These are phyloP conservation scores for Krasilnikovozyma curviuscula DNA, from an alignment of 768 basidiomycete species.

Conservation along the genomic window DNA sequence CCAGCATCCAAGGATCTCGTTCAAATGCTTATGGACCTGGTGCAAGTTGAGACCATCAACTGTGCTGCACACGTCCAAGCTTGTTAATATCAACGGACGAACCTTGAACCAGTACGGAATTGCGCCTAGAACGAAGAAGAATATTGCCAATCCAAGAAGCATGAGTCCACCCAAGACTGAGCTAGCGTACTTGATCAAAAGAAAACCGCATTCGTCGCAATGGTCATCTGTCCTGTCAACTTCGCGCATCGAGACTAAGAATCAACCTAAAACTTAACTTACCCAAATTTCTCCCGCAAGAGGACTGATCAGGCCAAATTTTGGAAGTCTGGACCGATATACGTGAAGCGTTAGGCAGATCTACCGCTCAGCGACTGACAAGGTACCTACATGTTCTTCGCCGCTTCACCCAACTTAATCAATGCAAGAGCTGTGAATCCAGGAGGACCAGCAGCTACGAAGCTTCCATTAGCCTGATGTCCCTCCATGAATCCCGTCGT, in stretches of 20 bases:
- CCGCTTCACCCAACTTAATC: not conserved
- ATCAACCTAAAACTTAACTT: too few relatives aligned
- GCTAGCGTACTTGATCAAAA: not conserved
- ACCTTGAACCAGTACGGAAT: constrained; percentile 5
- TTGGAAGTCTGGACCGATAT: not conserved
- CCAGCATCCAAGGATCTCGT: constrained; percentile 3
- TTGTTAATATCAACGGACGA: too few relatives aligned
- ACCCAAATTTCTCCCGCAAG: not conserved
- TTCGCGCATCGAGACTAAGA: too few relatives aligned
- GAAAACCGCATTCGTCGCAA: too few relatives aligned
- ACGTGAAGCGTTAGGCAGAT: too few relatives aligned
- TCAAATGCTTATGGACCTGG: constrained; percentile 3
- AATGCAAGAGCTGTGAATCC: not conserved
- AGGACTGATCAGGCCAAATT: not conserved
- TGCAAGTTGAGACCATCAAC: too few relatives aligned
- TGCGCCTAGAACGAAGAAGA: constrained; percentile 1
- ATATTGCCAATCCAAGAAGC: constrained; percentile 1
- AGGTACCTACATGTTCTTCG: not conserved
- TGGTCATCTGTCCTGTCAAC: too few relatives aligned
- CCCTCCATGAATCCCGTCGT: not conserved
- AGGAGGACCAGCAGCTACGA: constrained; percentile 2
- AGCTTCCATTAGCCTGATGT: not conserved
- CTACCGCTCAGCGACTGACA: too few relatives aligned
- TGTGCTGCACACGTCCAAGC: too few relatives aligned
- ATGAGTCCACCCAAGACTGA: not conserved